Evolutionary conservation across 2,329 filamentous ascomycete species (phyloP).

Genomic region (Fusarium heterosporum): DNA sequence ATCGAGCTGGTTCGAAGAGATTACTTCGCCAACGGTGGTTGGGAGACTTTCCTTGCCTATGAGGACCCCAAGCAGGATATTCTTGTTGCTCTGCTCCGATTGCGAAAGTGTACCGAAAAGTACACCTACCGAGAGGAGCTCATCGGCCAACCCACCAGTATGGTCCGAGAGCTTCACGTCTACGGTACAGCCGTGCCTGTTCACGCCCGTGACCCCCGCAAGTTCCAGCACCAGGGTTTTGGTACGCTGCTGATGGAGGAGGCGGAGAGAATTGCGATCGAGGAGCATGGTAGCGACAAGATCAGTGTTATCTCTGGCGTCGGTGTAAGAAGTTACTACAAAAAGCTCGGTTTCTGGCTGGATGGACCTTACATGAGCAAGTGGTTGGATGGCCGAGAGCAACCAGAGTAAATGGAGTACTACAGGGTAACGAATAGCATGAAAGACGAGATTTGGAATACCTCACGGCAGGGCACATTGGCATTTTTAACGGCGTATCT

Average conservation of each 20-base stretch:
- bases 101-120: conserved; percentile 90
- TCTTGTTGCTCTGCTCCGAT: conserved; percentile 86
- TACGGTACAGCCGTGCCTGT: conserved; percentile 98
- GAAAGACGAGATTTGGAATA: conserved; percentile 31
- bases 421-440: conserved; percentile 21
- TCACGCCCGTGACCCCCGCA: conserved; percentile 92
- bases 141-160: conserved; percentile 84
- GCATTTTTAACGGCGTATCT: conserved; percentile 42
- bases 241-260: conserved; percentile 98
- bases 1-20: conserved; percentile 94
- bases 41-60: conserved; percentile 98
- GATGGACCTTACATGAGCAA: conserved; percentile 89
- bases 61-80: conserved; percentile 99
- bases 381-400: conserved; percentile 64
- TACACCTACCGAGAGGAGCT: conserved; percentile 95
- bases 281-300: conserved; percentile 94
- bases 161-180: conserved; percentile 95
- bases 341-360: conserved; percentile 89
- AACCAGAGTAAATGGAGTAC: conserved; percentile 22
- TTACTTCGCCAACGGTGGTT: conserved; percentile 94
- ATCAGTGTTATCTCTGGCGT: conserved; percentile 98
- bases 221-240: conserved; percentile 98
- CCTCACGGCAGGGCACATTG: conserved; percentile 24
- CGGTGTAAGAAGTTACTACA: conserved; percentile 94
- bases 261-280: conserved; percentile 91